phyloP scores from a whole-genome alignment of 768 basidiomycete species.

The Xanthoconium purpureum region DNA sequence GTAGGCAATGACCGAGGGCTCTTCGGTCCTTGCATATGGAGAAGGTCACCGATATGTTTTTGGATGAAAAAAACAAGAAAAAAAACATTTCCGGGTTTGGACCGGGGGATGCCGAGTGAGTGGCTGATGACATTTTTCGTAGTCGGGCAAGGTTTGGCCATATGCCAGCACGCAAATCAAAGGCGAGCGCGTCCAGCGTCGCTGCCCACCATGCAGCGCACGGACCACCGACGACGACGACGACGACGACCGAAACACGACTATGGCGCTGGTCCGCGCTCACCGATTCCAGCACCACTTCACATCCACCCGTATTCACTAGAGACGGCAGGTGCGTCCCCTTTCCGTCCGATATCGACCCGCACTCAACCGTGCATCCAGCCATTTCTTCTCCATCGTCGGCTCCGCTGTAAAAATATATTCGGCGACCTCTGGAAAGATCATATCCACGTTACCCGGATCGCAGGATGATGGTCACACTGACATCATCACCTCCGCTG shows the following conservation, averaged over 20 bases:
- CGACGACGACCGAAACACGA: constrained; percentile 9
- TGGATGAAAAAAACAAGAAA: background rate
- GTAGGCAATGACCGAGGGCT: constrained; percentile 23
- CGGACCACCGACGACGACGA: constrained; percentile 10
- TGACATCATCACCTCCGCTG: constrained; percentile 65
- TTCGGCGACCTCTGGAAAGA: constrained; percentile 71
- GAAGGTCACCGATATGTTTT: constrained; percentile 10
- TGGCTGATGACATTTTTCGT: constrained; percentile 25
- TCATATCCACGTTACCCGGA: constrained; percentile 77
- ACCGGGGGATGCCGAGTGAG: constrained; percentile 22
- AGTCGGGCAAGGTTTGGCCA: constrained; percentile 6
- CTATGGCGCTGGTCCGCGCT: constrained; percentile 64
- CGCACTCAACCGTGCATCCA: constrained; percentile 27
- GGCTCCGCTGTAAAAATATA: constrained; percentile 84
- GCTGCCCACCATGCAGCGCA: constrained; percentile 17
- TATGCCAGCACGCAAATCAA: constrained; percentile 43
- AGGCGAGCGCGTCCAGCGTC: constrained; percentile 43
- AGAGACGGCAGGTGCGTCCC: constrained; percentile 75
- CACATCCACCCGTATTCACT: constrained; percentile 74
- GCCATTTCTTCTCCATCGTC: constrained; percentile 87
- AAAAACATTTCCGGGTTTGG: constrained; percentile 13
- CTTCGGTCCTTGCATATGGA: constrained; percentile 32
- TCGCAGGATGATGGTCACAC: constrained; percentile 41
- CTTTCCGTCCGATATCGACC: constrained; percentile 9
- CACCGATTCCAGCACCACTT: constrained; percentile 63